phyloP scores from a whole-genome alignment of 2,329 filamentous ascomycete species.

The Aureobasidium sp. region DNA sequence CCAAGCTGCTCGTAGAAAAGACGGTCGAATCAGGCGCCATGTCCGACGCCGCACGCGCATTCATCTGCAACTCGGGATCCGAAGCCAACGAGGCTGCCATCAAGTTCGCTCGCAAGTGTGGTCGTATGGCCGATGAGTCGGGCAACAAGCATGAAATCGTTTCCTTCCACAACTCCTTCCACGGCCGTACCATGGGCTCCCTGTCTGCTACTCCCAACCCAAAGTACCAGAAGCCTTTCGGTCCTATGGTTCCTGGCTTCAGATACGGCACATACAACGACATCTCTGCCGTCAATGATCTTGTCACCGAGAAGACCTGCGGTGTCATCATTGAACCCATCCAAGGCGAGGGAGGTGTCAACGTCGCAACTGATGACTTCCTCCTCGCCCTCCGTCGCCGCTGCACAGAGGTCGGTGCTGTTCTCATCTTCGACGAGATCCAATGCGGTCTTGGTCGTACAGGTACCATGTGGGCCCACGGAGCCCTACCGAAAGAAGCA shows the following conservation, averaged over 20 bases:
- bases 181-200: conserved; percentile 91
- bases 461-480: conserved; percentile 85
- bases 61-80: conserved; percentile 92
- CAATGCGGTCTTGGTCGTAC: conserved; percentile 89
- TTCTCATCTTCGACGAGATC: conserved; percentile 94
- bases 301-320: conserved; percentile 81
- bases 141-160: conserved; percentile 70
- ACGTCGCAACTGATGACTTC: conserved; percentile 76
- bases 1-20: conserved; percentile 73
- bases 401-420: conserved; percentile 78
- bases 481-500: conserved; percentile 62
- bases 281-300: conserved; percentile 57
- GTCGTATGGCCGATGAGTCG: conserved; percentile 48
- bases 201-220: conserved; percentile 95
- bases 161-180: conserved; percentile 87
- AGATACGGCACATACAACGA: conserved; percentile 82
- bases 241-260: conserved; percentile 93
- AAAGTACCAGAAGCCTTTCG: conserved; percentile 93
- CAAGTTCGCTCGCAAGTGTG: conserved; percentile 91
- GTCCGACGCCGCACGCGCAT: conserved; percentile 71
- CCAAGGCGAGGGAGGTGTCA: conserved; percentile 91
- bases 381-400: conserved; percentile 73
- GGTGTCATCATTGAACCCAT: conserved; percentile 96
- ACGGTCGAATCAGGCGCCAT: conserved; percentile 75
- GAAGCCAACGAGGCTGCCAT: conserved; percentile 97